Conservation (phyloP, 352 stramenopile species). For the Globisporangium middletonii region DNA sequence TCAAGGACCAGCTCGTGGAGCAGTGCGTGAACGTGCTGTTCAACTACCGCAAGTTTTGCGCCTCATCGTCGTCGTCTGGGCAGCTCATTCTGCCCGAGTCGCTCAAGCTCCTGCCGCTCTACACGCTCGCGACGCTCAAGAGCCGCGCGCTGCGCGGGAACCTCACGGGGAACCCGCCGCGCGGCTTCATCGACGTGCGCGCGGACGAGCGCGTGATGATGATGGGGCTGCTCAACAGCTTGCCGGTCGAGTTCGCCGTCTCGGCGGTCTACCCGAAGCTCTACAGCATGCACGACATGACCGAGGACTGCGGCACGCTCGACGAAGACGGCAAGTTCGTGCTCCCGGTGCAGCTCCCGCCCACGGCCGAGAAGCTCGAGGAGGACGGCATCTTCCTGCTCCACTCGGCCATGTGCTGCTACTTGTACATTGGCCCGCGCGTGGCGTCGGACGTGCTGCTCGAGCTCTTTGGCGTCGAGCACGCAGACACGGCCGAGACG, state of each 20-base stretch:
- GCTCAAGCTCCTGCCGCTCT: slow-evolving; percentile 87
- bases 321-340: slow-evolving; percentile 75
- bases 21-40: slow-evolving; percentile 85
- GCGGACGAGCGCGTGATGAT: slow-evolving; percentile 86
- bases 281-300: slow-evolving; percentile 83
- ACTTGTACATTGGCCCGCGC: slow-evolving; percentile 84
- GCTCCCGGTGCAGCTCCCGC: slow-evolving; percentile 63
- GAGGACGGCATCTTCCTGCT: slow-evolving; percentile 85
- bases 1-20: slow-evolving; percentile 80
- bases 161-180: slow-evolving; percentile 65
- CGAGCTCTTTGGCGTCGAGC: slow-evolving; percentile 80
- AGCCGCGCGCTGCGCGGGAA: slow-evolving; percentile 83
- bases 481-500: slow-evolving; percentile 69
- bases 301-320: slow-evolving; percentile 71
- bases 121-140: slow-evolving; percentile 86
- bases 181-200: slow-evolving; percentile 80
- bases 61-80: slow-evolving; percentile 82
- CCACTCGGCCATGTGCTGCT: slow-evolving; percentile 82
- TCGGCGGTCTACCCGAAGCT: slow-evolving; percentile 85
- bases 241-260: slow-evolving; percentile 80
- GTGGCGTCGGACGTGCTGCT: slow-evolving; percentile 59
- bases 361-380: slow-evolving; percentile 82
- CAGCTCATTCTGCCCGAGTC: slow-evolving; percentile 91
- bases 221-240: slow-evolving; percentile 72
- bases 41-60: slow-evolving; percentile 90